Base-by-base conservation (phyloP, 2,329 filamentous ascomycete genomes). In the Plectosphaerella plurivora region DNA sequence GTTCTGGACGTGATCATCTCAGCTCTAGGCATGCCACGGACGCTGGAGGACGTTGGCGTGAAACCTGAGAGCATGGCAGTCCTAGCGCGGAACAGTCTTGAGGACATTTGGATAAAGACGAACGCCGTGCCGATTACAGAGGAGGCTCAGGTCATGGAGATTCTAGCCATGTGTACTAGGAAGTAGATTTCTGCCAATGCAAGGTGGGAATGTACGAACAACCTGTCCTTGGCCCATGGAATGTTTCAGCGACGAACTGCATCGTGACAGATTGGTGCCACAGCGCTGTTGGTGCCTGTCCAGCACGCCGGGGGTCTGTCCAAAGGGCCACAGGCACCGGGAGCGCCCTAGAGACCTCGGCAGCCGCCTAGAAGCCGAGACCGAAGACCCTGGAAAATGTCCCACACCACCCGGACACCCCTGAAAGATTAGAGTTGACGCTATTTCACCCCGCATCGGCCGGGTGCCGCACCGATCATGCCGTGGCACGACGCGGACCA, bases 11-110 rank as follows among this genome's bases (percentile, higher is more conserved):
- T 67, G 4, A 64, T 83, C 3, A 72, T 84, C 42, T 68, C 71
- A 7, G 72, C 73, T 41, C 61, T 84, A 16, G 78, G 72, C 1
- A 69, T 84, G 74, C 79, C 81, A n/a, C 68, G 75, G 50, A 75
- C 72, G 4, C 59, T 84, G 46, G 72, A 68, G 45, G 78, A 78
- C 5, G 76, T 83, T 2, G 71, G 74, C 0, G 71, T 84, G 3
- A 69, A 70, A 0, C 67, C 67, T 22, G 75, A 82, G 3, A 69
- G 73, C 59, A 61, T 82, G 15, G 71, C 75, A 20, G 59, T 55
- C 4, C 61, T 85, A 46, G 78, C 81, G 0, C 64, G 68, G 53
- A 75, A 76, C 54, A 74, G 73, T 55, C 61, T 83, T 57, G 64
- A 72, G 4, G 78, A 83, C 62, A 65, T 68, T 9, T 80, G 73